Base-by-base conservation (phyloP, 2,329 filamentous ascomycete species). In the Hypoxylon sp. region DNA sequence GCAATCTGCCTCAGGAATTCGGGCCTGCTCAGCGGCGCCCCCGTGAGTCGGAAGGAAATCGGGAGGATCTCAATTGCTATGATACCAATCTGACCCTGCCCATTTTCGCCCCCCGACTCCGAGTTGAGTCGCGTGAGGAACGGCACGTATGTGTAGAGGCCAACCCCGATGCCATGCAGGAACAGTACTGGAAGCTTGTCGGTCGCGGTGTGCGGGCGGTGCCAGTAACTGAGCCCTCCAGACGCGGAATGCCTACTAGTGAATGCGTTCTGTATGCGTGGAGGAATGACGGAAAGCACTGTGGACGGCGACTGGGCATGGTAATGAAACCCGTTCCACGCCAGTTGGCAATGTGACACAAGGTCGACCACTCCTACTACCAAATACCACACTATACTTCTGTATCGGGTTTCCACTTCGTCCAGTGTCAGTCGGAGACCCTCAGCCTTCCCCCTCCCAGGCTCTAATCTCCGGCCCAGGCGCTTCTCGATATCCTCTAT, bases 131-230 rank as follows among this genome's bases (percentile, higher is more conserved):
- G 83, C 35, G 79, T 75, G 1, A 93, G 79, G 73, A 91, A 91
- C 15, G 79, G 76, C 11, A 84, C 80, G 72, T 92, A 91, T 0
- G 89, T 86, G 75, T 87, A 86, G 1, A 93, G 83, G 0, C 91
- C 91, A 63, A 93, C 83, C 46, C 91, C 90, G 53, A 92, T 91
- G 15, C 91, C 91, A 72, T 93, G 91, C 52, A 92, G 83, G 78
- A 92, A 92, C 3, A 93, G 78, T 6, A 93, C 78, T 0, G 91
- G 91, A 0, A 86, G 79, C 19, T 83, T 81, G 2, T 79, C 83
- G 56, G 83, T 83, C 1, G 87, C 87, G 0, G 81, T 87, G 74
- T 92, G 90, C 4, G 88, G 87, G 1, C 86, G 85, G 72, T 90
- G 82, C 88, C 89, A 93, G 80, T 93, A 93, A 67, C 85, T 85